phyloP scores from a whole-genome alignment of 2,329 filamentous ascomycete species.

The Pseudogymnoascus sp. region DNA sequence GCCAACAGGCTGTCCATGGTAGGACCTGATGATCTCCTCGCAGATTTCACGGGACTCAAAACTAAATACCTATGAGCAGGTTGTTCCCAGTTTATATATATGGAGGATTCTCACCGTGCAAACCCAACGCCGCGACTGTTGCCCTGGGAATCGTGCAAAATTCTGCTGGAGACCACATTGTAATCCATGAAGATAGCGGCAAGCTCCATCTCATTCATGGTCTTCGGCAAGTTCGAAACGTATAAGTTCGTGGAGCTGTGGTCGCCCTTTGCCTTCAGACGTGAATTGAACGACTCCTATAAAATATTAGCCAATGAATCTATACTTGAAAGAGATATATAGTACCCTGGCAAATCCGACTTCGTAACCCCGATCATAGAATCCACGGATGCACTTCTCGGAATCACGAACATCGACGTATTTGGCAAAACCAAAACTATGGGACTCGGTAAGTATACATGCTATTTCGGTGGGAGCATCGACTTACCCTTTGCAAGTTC shows the following conservation, averaged over 20 bases:
- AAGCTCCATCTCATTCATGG: slow-evolving; percentile 82
- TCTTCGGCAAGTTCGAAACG: slow-evolving; percentile 91
- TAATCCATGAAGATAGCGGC: slow-evolving; percentile 72
- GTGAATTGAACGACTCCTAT: slow-evolving; percentile 95
- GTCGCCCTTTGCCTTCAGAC: slow-evolving; percentile 92
- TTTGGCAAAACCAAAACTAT: slow-evolving; percentile 94
- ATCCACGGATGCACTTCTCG: slow-evolving; percentile 91
- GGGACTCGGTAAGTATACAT: slow-evolving; percentile 10
- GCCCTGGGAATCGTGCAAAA: slow-evolving; percentile 83
- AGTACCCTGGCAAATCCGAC: slow-evolving; percentile 90
- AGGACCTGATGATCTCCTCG: slow-evolving; percentile 79
- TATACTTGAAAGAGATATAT: slow-evolving; percentile 2
- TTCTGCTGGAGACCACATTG: slow-evolving; percentile 86
- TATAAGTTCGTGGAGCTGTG: slow-evolving; percentile 90
- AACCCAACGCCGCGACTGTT: slow-evolving; percentile 97
- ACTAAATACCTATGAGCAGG: slow-evolving; percentile 39
- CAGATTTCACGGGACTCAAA: slow-evolving; percentile 87
- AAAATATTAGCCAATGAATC: slow-evolving; percentile 19
- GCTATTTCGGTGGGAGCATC: not conserved
- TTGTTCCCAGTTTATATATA: not conserved
- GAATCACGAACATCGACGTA: slow-evolving; percentile 83
- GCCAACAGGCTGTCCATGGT: slow-evolving; percentile 70
- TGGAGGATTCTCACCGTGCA: slow-evolving; percentile 61
- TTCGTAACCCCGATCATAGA: slow-evolving; percentile 91
- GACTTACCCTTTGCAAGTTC: slow-evolving; percentile 88